Percentiles rank a stretch among this genome's conserved stretches.
Evolutionary conservation across 768 basidiomycete genomes (phyloP).

Genomic region (Lentinula detonsa): DNA sequence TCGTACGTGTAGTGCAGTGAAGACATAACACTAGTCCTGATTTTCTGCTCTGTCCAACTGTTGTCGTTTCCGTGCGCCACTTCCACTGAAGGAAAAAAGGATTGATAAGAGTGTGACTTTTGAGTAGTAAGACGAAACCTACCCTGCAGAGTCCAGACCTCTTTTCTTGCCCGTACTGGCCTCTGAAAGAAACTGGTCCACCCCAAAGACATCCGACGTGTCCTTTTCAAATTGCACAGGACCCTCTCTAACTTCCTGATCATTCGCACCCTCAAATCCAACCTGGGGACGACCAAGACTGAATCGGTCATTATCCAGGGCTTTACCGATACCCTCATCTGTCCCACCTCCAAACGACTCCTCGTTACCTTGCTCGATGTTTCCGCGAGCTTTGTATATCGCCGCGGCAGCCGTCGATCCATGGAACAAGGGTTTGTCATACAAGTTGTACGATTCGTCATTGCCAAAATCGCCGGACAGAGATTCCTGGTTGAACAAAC

Average conservation of each 20-base stretch:
- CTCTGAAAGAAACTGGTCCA: conserved; percentile 95
- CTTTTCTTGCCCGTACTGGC: conserved; percentile 94
- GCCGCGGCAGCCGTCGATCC: conserved; percentile 97
- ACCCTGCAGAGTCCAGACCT: conserved; percentile 74
- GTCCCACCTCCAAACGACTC: conserved; percentile 94
- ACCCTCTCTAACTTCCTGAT: conserved; percentile 82
- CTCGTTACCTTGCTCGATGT: conserved; percentile 79
- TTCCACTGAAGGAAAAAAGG: conserved; percentile 20
- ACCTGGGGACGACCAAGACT: conserved; percentile 76
- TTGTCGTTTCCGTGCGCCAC: conserved; percentile 47
- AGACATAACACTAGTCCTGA: background rate
- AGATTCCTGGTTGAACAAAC: conserved; percentile 95
- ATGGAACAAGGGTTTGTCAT: conserved; percentile 93
- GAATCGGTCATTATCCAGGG: conserved; percentile 92
- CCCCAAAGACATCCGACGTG: conserved; percentile 91
- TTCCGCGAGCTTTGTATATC: conserved; percentile 96
- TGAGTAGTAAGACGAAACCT: conserved; percentile 21
- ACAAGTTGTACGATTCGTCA: conserved; percentile 91
- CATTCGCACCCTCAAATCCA: conserved; percentile 88
- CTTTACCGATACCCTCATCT: conserved; percentile 88
- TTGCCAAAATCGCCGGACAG: conserved; percentile 77
- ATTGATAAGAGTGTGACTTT: background rate
- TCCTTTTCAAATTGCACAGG: conserved; percentile 99
- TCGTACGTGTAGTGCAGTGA: background rate
- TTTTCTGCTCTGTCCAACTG: conserved; percentile 33